Evolutionary conservation across 495 filamentous ascomycete genomes (phyloP).

Genomic region (Penicillium steckii): DNA sequence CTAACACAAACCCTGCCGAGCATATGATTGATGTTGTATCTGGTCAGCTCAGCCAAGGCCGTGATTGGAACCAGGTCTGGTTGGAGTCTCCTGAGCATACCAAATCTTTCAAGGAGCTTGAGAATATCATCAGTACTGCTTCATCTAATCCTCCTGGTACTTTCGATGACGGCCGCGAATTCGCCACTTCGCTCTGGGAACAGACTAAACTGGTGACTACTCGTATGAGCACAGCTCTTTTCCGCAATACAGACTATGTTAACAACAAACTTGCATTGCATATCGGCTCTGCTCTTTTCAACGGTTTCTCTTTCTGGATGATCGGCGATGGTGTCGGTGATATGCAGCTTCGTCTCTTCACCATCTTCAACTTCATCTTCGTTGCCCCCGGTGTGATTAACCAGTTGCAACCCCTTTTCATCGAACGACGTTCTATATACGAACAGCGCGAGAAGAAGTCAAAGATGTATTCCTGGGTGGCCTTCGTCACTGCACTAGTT

Average conservation of each 20-base stretch:
- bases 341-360: conserved; percentile 38
- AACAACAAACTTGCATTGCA: conserved; percentile 57
- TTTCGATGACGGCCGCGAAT: conserved; percentile 48
- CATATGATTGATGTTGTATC: conserved; percentile 87
- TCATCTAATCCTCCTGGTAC: conserved; percentile 30
- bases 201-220: conserved; percentile 58
- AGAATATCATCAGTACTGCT: conserved; percentile 47
- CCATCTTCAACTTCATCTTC: conserved; percentile 53
- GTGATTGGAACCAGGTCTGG: conserved; percentile 67
- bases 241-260: conserved; percentile 61
- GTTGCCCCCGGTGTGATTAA: conserved; percentile 48
- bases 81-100: conserved; percentile 51
- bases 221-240: conserved; percentile 58
- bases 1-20: conserved; percentile 77
- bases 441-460: conserved; percentile 51
- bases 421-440: conserved; percentile 52
- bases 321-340: conserved; percentile 28
- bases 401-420: conserved; percentile 54
- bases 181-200: conserved; percentile 54
- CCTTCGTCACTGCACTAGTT: conserved; percentile 50
- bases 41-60: conserved; percentile 32
- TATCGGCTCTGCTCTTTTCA: conserved; percentile 37
- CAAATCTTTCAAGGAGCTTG: conserved; percentile 50
- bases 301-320: conserved; percentile 45
- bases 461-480: conserved; percentile 56